Evolutionary conservation across 257 asterid species (phyloP), one percentile per base, ranked within the genome.

Genomic region (Jacaranda copaia): DNA sequence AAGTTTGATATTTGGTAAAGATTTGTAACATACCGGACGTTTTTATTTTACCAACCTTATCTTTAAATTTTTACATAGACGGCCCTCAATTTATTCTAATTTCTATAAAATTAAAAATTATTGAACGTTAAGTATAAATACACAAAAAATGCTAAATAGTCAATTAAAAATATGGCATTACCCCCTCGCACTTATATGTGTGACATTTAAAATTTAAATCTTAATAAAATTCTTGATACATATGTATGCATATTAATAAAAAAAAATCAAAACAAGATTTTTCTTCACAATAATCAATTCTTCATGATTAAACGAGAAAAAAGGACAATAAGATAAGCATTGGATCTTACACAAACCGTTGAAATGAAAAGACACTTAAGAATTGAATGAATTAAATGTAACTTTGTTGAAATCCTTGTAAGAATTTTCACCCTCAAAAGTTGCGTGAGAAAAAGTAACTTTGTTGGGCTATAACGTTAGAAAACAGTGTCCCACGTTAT

Each of bases 401-500:
- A 60, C 36, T 68, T 39, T 13, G 25, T 25, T 39, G 3, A 49
- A 67, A 55, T 20, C 15, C 13, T 55, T 73, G 43, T 58, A 7
- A 45, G 32, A 25, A 32, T 10, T 49, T 42, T 43, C 8, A 19
- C 43, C 6, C 35, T 40, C 49, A 53, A 25, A 38, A 5, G 15
- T 49, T 51, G 10, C 39, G 39, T 39, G 52, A 39, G 38, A 36
- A 55, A 70, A 51, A 25, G 15, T n/a, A 57, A 20, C 3, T 57
- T 57, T 40, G 51, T 40, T 25, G 58, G 77, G 68, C 19, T 40
- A 15, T 40, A 72, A 57, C 82, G 82, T 48, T 71, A 60, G 20
- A 62, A 66, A 61, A 68, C 13, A 76, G 77, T 67, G 74, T 36
- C 61, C 77, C 84, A 82, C 86, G 63, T 63, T 58, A 25, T 25